Percentiles rank a stretch among this genome's conserved stretches.
Conservation (phyloP, 1,139 yeast species). For the Scheffersomyces titani region DNA sequence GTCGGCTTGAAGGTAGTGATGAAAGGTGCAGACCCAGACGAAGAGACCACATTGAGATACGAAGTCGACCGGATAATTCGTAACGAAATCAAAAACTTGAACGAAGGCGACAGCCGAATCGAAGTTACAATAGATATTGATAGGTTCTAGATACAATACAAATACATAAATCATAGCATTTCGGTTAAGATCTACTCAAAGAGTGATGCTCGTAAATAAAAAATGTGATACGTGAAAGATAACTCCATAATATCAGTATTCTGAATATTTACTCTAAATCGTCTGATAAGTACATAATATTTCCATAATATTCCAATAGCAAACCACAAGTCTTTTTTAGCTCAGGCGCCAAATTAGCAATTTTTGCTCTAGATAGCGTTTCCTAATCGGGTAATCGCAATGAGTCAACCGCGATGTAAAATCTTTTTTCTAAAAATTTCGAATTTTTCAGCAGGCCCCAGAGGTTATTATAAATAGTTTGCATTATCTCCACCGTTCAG, state of each 20-base stretch:
- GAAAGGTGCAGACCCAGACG: conserved; percentile 72
- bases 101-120: conserved; percentile 30
- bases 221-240: too few relatives aligned
- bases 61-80: conserved; percentile 54
- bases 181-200: conserved; percentile 1
- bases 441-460: neutral
- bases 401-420: conserved; percentile 43
- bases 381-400: conserved; percentile 27
- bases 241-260: too few relatives aligned
- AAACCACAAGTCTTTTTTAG: neutral
- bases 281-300: neutral
- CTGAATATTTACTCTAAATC: too few relatives aligned
- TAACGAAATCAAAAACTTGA: conserved; percentile 24
- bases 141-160: conserved; percentile 24
- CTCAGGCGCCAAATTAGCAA: neutral
- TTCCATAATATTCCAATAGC: neutral
- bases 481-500: neutral
- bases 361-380: neutral
- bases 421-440: conserved; percentile 15
- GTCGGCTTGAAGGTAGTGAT: conserved; percentile 56
- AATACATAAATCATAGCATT: neutral
- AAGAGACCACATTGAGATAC: conserved; percentile 57
- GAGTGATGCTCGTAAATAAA: too few relatives aligned
- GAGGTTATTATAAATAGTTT: neutral
- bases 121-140: conserved; percentile 68